These are phyloP conservation scores for Aechmea fasciata DNA, from an alignment of 176 grass and related monocot genomes.

Conservation along the genomic window DNA sequence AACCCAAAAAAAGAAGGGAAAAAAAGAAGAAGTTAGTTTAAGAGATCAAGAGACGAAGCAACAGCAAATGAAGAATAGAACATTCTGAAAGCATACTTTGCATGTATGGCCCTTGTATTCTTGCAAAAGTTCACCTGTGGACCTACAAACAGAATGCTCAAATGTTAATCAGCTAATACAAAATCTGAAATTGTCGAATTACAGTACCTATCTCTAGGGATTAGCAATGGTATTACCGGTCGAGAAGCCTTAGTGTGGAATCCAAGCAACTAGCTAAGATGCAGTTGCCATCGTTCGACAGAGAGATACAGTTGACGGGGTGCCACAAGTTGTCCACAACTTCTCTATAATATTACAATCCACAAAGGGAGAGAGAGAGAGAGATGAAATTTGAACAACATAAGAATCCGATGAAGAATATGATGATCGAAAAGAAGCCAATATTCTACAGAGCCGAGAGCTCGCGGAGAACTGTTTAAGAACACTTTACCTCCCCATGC, in stretches of 20 bases:
- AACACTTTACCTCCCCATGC: slow-evolving; percentile 69
- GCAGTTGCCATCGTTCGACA: slow-evolving; percentile 90
- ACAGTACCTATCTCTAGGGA: neutral
- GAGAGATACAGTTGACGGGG: slow-evolving; percentile 80
- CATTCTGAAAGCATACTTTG: slow-evolving; percentile 43
- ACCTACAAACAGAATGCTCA: slow-evolving; percentile 31
- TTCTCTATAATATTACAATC: slow-evolving; percentile 47
- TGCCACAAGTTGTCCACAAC: slow-evolving; percentile 70
- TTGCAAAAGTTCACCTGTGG: slow-evolving; percentile 74
- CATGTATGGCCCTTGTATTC: slow-evolving; percentile 88
- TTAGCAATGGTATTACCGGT: slow-evolving; percentile 47
- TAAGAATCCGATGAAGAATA: neutral
- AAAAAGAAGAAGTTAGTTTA: neutral
- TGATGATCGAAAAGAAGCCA: neutral
- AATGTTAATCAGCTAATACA: neutral
- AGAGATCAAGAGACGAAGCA: neutral
- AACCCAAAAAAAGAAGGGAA: neutral
- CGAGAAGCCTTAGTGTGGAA: slow-evolving; percentile 76
- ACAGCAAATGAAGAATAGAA: neutral
- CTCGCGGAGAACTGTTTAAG: too few relatives aligned
- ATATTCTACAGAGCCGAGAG: neutral
- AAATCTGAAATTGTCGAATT: neutral
- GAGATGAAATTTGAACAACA: slow-evolving; percentile 5
- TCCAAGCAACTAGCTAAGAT: slow-evolving; percentile 84
- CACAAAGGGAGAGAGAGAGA: slow-evolving; percentile 8